Percentiles rank a stretch among this genome's conserved stretches.
Evolutionary conservation across 1,139 yeast species (phyloP).

Genomic region (Scheffersomyces titani): DNA sequence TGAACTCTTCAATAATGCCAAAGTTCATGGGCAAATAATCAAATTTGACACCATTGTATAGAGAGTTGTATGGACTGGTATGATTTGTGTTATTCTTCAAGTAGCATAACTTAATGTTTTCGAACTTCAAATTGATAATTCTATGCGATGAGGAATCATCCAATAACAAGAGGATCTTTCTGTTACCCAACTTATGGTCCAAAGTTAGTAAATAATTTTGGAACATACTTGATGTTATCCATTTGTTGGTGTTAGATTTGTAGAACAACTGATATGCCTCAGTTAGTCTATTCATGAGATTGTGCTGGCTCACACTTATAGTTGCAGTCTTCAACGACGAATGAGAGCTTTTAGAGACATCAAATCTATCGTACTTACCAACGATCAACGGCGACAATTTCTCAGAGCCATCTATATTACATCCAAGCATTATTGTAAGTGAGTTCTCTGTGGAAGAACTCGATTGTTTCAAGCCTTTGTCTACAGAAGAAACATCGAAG

Average conservation of each 20-base stretch:
- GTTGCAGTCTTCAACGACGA: slow-evolving; percentile 28
- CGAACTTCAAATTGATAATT: slow-evolving; percentile 55
- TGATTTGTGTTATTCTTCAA: slow-evolving; percentile 43
- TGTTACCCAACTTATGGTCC: slow-evolving; percentile 52
- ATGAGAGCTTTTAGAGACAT: slow-evolving; percentile 36
- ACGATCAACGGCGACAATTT: slow-evolving; percentile 61
- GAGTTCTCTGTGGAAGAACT: slow-evolving; percentile 54
- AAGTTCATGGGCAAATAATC: slow-evolving; percentile 64
- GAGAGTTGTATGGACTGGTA: slow-evolving; percentile 39
- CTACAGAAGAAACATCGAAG: slow-evolving; percentile 49
- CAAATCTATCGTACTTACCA: slow-evolving; percentile 61
- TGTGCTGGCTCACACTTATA: slow-evolving; percentile 20
- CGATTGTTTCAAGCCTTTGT: slow-evolving; percentile 46
- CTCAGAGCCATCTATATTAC: slow-evolving; percentile 64
- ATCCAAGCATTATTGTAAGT: slow-evolving; percentile 62
- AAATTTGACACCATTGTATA: slow-evolving; percentile 38
- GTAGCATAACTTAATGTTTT: slow-evolving; percentile 50
- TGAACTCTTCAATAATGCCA: slow-evolving; percentile 66
- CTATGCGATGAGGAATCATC: slow-evolving; percentile 69
- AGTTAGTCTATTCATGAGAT: slow-evolving; percentile 48
- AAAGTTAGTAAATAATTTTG: slow-evolving; percentile 61
- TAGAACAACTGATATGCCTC: slow-evolving; percentile 54
- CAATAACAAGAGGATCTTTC: slow-evolving; percentile 56
- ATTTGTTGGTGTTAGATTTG: slow-evolving; percentile 61
- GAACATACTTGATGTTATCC: slow-evolving; percentile 67